Conservation (phyloP, 2,329 filamentous ascomycete species). For the Colletotrichum salicis region DNA sequence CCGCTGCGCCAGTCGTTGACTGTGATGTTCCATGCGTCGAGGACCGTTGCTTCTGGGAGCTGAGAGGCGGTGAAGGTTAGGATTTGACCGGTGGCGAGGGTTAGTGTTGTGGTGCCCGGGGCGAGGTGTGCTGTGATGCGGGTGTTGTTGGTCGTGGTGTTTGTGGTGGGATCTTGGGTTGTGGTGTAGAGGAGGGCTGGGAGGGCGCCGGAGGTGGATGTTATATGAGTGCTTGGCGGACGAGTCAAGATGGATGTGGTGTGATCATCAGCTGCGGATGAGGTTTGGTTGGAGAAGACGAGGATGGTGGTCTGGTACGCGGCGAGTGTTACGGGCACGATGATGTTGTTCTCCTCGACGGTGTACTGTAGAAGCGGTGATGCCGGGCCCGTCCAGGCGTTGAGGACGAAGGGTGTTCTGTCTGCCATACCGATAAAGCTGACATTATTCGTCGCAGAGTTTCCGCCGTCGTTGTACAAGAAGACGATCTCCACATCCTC, state of each 20-base stretch:
- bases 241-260: not conserved
- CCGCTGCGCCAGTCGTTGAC: not conserved
- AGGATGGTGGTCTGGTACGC: not conserved
- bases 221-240: not conserved
- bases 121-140: not conserved
- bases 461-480: not conserved
- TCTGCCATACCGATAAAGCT: not conserved
- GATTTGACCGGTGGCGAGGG: not conserved
- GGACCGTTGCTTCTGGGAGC: not conserved
- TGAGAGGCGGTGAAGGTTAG: not conserved
- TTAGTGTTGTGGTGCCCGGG: not conserved
- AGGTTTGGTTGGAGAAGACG: not conserved
- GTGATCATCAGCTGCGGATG: not conserved
- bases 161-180: not conserved
- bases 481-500: not conserved
- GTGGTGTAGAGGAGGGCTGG: not conserved
- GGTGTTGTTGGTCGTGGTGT: not conserved
- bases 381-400: not conserved
- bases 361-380: not conserved
- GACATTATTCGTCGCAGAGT: not conserved
- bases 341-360: not conserved
- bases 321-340: not conserved
- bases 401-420: not conserved
- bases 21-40: not conserved
- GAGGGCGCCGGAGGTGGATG: not conserved